Percentiles rank a stretch among this genome's conserved stretches.
phyloP scores from a whole-genome alignment of 805 yeast genomes.

The Candida hungchunana region DNA sequence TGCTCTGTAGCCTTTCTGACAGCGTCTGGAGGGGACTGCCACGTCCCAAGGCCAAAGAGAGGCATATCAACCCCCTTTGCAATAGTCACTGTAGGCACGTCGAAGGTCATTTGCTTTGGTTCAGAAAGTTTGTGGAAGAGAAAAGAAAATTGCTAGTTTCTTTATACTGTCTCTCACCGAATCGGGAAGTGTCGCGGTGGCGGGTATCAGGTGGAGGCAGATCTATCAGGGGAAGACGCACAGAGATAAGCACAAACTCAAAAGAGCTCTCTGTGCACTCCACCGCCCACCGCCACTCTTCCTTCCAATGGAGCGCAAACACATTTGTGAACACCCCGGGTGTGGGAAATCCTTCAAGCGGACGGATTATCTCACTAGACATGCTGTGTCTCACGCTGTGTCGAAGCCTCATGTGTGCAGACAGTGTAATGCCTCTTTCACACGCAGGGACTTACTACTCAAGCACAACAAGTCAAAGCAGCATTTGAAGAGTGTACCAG shows the following conservation, averaged over 20 bases:
- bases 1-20: slow-evolving; percentile 37
- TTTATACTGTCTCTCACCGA: no score
- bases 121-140: no score
- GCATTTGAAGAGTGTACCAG: slow-evolving; percentile 15
- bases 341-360: slow-evolving; percentile 29
- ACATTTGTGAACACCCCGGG: slow-evolving; percentile 12
- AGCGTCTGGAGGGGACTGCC: slow-evolving; percentile 25
- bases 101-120: slow-evolving; percentile 4
- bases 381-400: slow-evolving; percentile 27
- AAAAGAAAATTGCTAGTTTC: no score
- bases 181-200: no score
- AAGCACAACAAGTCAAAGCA: slow-evolving; percentile 26
- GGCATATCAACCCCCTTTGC: slow-evolving; percentile 50
- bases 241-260: no score
- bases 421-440: slow-evolving; percentile 26
- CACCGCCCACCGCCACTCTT: no score
- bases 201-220: no score
- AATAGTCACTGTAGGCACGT: slow-evolving; percentile 25
- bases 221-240: no score
- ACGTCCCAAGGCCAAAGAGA: slow-evolving; percentile 51
- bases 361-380: slow-evolving; percentile 32
- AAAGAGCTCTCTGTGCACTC: no score
- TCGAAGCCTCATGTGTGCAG: slow-evolving; percentile 27
- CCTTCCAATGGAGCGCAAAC: no score
- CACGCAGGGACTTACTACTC: slow-evolving; percentile 29